Base-by-base conservation (phyloP, 106 monocot genomes). In the Phalaenopsis aphrodite region DNA sequence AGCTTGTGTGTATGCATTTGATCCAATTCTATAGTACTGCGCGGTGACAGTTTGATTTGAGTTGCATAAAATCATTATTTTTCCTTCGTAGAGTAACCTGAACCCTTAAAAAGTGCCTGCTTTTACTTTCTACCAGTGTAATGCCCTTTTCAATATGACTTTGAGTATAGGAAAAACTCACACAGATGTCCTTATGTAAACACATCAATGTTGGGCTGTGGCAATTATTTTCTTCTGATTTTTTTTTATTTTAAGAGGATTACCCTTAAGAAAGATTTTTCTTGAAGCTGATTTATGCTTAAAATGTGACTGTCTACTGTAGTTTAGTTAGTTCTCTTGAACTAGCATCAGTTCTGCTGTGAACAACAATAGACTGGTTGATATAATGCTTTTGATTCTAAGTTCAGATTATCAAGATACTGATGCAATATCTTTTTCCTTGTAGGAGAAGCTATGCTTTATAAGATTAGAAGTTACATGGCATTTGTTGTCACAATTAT, bases 211-310 rank as follows among this genome's bases (percentile, higher is more conserved):
- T 5, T 61, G 52, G 19, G n/a, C 5, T 21, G 61, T 61, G 5
- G 21, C 61, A 61, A 61, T 68, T 68, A 37, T 68, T 68, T 65
- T 65, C 18, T 65, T 65, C 23, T 56, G 58, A 61, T n/a, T 61
- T 19, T 2, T 61, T 7, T n/a, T n/a, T 5, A n/a, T 61, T 52
- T 61, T 61, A n/a, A n/a, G 58, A 61, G 58, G 58, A 19, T 61
- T n/a, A 21, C 17, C 7, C 5, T 18, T n/a, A 21, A 19, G 58
- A 61, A 19, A 61, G 19, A 4, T n/a, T 61, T 61, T 61, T n/a
- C 3, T 61, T 61, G 58, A 61, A 21, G 8, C 61, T 61, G 61
- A 5, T 61, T 18, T 7, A 61, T 5, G 21, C 61, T 61, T 21
- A 21, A 61, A 21, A 61, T 61, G 1, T 61, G 3, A 58, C 0